Evolutionary conservation across 2,329 filamentous ascomycete genomes (phyloP), one percentile per base, ranked within the genome.

Genomic region (Talaromyces sp.): DNA sequence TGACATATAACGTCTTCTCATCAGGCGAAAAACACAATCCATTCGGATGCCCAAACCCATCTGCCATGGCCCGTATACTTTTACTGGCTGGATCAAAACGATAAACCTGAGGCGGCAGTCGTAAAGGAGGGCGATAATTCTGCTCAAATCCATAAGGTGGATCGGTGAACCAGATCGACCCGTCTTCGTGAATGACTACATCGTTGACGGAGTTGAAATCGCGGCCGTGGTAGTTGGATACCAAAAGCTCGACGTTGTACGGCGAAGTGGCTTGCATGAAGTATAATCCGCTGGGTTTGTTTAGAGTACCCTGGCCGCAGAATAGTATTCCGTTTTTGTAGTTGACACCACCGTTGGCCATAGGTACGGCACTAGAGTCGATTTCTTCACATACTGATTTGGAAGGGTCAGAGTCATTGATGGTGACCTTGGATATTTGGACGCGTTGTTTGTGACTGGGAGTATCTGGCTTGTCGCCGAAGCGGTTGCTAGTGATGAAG

Each of bases 21-120:
- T 80, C 77, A 1, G 77, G 78, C 4, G 73, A 76, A 68, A 81
- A 80, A 31, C 72, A 77, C 31, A 82, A 77, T 13, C 80, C 80
- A 71, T 82, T 82, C 6, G 79, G 79, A 56, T 75, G 74, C 0
- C 71, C 68, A 58, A 81, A 75, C 2, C 73, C 74, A 69, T 79
- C 77, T 1, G 79, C 79, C 65, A 81, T 71, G 6, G 75, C 71
- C 39, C 74, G 71, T 9, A 77, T 74, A 25, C 69, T 71, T 3
- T 74, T 75, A 1, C 70, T 77, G 3, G 63, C 68, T 0, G 78
- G 78, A 27, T 73, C 66, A 68, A 75, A 81, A 7, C 79, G 75
- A 60, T 80, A 82, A 2, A 79, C 75, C 37, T 78, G 75, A 3
- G 66, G 73, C 2, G 76, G n/a, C 76, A 49, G 13, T 49, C 45